These are phyloP conservation scores for Candida orba DNA, from an alignment of 805 yeast species.

Conservation along the genomic window DNA sequence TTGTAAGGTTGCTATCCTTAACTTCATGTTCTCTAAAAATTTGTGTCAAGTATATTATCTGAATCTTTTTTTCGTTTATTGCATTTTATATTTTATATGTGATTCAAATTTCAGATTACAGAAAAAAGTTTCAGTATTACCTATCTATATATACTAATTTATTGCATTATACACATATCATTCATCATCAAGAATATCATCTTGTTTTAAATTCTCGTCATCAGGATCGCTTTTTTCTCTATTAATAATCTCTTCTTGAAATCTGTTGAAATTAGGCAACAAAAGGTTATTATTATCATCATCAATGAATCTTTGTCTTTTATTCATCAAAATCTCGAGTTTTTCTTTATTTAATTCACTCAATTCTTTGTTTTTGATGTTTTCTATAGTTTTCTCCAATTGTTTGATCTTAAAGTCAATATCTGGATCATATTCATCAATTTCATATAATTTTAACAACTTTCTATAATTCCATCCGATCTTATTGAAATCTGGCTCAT, in stretches of 20 bases:
- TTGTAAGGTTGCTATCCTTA: conserved; percentile 62
- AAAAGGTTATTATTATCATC: background rate
- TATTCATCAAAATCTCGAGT: background rate
- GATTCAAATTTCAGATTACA: too few relatives aligned
- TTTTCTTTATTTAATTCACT: background rate
- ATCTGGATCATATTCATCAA: background rate
- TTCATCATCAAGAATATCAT: too few relatives aligned
- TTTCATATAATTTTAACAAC: background rate
- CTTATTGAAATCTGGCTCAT: background rate
- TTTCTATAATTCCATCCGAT: background rate
- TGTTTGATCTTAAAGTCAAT: background rate
- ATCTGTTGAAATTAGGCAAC: too few relatives aligned
- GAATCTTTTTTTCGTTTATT: too few relatives aligned
- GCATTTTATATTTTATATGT: too few relatives aligned
- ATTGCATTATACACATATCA: too few relatives aligned
- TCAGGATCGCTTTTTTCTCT: too few relatives aligned
- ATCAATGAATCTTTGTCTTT: background rate
- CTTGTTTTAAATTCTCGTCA: too few relatives aligned
- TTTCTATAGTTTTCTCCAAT: background rate
- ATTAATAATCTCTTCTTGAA: too few relatives aligned
- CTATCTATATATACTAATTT: too few relatives aligned
- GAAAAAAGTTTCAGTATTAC: too few relatives aligned
- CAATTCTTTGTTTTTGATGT: background rate
- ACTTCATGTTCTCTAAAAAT: conserved; percentile 9
- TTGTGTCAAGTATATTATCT: too few relatives aligned